Evolutionary conservation across 225 moss, liverwort and hornwort species (phyloP).

Genomic region (Physcomitrellopsis africana): DNA sequence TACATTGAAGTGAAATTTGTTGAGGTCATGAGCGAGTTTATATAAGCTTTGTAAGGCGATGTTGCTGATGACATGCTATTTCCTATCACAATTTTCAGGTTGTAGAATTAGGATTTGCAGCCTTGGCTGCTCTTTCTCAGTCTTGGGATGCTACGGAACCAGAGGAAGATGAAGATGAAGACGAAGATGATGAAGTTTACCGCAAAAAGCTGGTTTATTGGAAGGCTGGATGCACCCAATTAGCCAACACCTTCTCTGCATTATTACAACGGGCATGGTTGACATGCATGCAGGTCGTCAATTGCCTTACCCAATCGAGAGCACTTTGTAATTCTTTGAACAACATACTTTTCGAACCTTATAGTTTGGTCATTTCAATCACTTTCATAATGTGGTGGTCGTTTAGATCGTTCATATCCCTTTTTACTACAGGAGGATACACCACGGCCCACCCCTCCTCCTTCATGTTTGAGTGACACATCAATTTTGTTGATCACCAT

Average conservation of each 20-base stretch:
- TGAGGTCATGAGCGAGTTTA: neutral
- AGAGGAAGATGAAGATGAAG: slow-evolving; percentile 78
- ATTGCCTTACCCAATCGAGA: slow-evolving; percentile 12
- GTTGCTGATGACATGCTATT: slow-evolving; percentile 12
- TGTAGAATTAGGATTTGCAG: slow-evolving; percentile 91
- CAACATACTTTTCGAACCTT: slow-evolving; percentile 6
- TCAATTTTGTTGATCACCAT: slow-evolving; percentile 78
- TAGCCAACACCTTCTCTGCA: slow-evolving; percentile 72
- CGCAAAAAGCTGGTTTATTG: slow-evolving; percentile 62
- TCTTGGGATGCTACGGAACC: slow-evolving; percentile 93
- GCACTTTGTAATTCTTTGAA: neutral
- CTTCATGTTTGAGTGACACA: slow-evolving; percentile 90
- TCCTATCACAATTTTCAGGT: slow-evolving; percentile 50
- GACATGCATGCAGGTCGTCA: slow-evolving; percentile 56
- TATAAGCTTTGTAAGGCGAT: slow-evolving; percentile 1
- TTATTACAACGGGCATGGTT: slow-evolving; percentile 91
- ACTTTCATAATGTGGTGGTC: slow-evolving; percentile 14
- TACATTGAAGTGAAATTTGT: slow-evolving; percentile 9
- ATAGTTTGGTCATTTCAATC: slow-evolving; percentile 9
- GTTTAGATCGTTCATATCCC: slow-evolving; percentile 13
- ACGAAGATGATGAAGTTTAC: slow-evolving; percentile 77
- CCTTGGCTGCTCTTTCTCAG: slow-evolving; percentile 83
- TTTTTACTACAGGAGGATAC: slow-evolving; percentile 63
- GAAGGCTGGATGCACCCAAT: slow-evolving; percentile 71
- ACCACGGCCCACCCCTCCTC: slow-evolving; percentile 72